phyloP scores from a whole-genome alignment of 1,139 yeast genomes.

The Debaryomyces sp. region DNA sequence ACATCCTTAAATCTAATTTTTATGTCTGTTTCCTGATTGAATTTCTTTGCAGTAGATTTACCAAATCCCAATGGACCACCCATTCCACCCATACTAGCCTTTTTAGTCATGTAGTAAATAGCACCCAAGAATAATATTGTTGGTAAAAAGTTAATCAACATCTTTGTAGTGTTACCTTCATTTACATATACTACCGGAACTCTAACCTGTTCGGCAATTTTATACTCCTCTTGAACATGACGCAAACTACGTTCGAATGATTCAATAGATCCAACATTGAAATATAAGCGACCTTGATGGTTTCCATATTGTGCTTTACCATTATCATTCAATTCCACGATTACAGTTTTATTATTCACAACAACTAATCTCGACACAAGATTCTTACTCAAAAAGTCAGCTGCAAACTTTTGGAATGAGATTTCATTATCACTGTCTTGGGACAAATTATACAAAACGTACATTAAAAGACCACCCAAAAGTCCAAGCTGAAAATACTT shows the following conservation, averaged over 20 bases:
- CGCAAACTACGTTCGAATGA: conserved; percentile 86
- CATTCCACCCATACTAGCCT: conserved; percentile 60
- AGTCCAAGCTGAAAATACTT: conserved; percentile 36
- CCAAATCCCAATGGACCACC: conserved; percentile 76
- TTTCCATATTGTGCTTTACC: conserved; percentile 32
- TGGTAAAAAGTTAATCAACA: conserved; percentile 74
- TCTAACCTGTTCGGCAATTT: conserved; percentile 63
- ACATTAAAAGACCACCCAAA: conserved; percentile 28
- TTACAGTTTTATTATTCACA: conserved; percentile 42
- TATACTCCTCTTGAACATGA: conserved; percentile 69
- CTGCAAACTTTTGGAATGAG: conserved; percentile 48
- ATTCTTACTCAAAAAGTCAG: conserved; percentile 43
- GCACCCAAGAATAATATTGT: conserved; percentile 86
- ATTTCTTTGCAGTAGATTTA: conserved; percentile 85
- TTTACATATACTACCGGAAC: conserved; percentile 83
- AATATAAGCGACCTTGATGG: conserved; percentile 34
- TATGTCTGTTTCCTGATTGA: conserved; percentile 89
- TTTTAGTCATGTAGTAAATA: conserved; percentile 69
- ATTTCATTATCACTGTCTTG: conserved; percentile 34
- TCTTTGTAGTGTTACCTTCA: conserved; percentile 64
- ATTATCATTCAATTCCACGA: conserved; percentile 41
- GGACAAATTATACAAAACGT: conserved; percentile 19
- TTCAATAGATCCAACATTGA: conserved; percentile 90
- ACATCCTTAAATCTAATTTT: conserved; percentile 90
- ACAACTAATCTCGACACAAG: conserved; percentile 40